Conservation (phyloP, 169 alveolate genomes). For the Fabrea salina region DNA sequence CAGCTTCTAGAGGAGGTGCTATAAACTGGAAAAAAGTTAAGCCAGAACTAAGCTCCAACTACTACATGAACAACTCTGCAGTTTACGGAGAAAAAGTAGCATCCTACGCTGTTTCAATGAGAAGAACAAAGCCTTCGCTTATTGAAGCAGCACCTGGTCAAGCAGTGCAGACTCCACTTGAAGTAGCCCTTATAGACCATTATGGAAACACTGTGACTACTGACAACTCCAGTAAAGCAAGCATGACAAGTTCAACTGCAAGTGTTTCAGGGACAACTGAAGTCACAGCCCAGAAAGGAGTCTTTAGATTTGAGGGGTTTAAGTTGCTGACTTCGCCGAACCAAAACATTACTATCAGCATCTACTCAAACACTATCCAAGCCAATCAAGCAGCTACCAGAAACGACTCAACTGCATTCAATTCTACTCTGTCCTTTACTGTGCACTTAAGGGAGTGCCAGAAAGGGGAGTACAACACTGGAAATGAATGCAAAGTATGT, state of each 20-base stretch:
- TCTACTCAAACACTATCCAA: too few relatives aligned
- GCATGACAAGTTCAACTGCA: background rate
- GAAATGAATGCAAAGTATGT: background rate
- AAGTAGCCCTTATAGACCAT: background rate
- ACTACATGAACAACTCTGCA: background rate
- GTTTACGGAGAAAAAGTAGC: slow-evolving; percentile 21
- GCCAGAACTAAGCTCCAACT: background rate
- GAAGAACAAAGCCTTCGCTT: too few relatives aligned
- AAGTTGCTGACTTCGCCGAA: too few relatives aligned
- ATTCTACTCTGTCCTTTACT: background rate
- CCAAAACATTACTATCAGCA: too few relatives aligned
- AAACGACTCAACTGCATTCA: too few relatives aligned
- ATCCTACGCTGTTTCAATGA: background rate
- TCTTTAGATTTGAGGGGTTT: background rate
- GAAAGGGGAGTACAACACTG: background rate
- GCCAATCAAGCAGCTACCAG: too few relatives aligned
- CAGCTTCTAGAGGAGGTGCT: slow-evolving; percentile 30
- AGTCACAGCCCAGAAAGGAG: background rate
- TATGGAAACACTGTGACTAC: slow-evolving; percentile 5
- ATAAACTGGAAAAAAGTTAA: background rate
- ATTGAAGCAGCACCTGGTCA: slow-evolving; percentile 1
- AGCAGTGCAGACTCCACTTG: background rate
- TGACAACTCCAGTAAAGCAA: slow-evolving; percentile 5
- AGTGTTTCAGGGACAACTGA: background rate
- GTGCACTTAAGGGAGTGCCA: slow-evolving; percentile 1